phyloP scores from a whole-genome alignment of 2,329 filamentous ascomycete species.

The Fusarium poae region DNA sequence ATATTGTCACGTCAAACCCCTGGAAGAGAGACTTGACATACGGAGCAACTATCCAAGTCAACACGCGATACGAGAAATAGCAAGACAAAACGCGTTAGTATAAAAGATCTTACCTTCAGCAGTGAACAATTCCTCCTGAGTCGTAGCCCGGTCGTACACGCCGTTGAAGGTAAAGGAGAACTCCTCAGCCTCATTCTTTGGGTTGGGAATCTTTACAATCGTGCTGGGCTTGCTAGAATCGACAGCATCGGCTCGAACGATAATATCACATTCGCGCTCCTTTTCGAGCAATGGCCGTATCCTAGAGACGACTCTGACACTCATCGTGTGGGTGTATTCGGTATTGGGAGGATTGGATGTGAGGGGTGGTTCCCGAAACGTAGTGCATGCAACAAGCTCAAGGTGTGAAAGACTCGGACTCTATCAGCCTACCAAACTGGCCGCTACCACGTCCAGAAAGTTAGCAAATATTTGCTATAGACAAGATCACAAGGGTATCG shows the following conservation, averaged over 20 bases:
- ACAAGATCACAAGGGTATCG: slow-evolving; percentile 27
- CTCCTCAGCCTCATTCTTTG: slow-evolving; percentile 90
- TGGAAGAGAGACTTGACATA: slow-evolving; percentile 93
- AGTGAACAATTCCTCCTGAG: slow-evolving; percentile 90
- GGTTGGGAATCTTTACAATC: slow-evolving; percentile 89
- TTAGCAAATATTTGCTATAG: slow-evolving; percentile 44
- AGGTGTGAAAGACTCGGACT: slow-evolving; percentile 31
- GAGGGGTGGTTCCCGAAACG: slow-evolving; percentile 10
- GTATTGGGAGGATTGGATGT: slow-evolving; percentile 28
- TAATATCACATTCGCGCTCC: slow-evolving; percentile 88
- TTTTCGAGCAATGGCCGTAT: slow-evolving; percentile 89
- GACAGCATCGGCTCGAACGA: slow-evolving; percentile 76
- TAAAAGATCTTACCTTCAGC: slow-evolving; percentile 76
- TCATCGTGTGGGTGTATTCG: slow-evolving; percentile 58
- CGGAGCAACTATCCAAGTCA: slow-evolving; percentile 75
- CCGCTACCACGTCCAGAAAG: slow-evolving; percentile 40
- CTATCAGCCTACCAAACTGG: slow-evolving; percentile 47
- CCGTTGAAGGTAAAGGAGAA: slow-evolving; percentile 96
- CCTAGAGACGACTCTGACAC: slow-evolving; percentile 88
- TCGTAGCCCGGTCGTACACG: slow-evolving; percentile 84
- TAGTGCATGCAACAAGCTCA: slow-evolving; percentile 32
- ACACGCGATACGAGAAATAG: slow-evolving; percentile 36
- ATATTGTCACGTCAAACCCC: slow-evolving; percentile 88
- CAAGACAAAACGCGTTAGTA: slow-evolving; percentile 15
- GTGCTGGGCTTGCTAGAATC: slow-evolving; percentile 72